Conservation (phyloP, 176 grass and related monocot species). For the Saccharum officinarum region DNA sequence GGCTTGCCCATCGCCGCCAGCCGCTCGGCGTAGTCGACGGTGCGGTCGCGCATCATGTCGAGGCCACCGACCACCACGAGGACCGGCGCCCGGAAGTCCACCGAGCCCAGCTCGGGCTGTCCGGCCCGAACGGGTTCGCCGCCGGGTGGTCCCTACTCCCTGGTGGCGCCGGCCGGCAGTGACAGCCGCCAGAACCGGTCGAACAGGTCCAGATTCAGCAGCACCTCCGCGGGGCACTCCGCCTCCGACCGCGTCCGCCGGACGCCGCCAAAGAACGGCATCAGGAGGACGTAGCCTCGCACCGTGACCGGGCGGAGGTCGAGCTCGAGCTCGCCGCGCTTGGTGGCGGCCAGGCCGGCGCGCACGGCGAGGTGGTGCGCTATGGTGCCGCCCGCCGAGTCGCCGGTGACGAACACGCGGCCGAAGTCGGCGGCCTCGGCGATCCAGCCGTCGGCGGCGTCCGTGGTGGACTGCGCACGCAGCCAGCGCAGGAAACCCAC, state of each 20-base stretch:
- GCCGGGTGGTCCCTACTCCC: slow-evolving; percentile 77
- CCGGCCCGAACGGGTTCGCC: slow-evolving; percentile 77
- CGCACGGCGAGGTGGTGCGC: slow-evolving; percentile 68
- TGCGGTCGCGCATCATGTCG: slow-evolving; percentile 82
- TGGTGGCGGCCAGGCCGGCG: not conserved
- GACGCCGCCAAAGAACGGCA: slow-evolving; percentile 82
- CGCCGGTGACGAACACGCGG: slow-evolving; percentile 61
- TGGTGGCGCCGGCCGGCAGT: slow-evolving; percentile 55
- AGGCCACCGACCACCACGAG: slow-evolving; percentile 61
- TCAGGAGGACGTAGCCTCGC: slow-evolving; percentile 60
- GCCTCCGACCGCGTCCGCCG: slow-evolving; percentile 58
- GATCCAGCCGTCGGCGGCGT: slow-evolving; percentile 34
- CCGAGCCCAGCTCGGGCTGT: slow-evolving; percentile 40
- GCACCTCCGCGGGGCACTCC: slow-evolving; percentile 47
- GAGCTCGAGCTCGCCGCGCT: not conserved
- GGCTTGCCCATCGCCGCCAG: slow-evolving; percentile 68
- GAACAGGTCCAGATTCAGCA: slow-evolving; percentile 62
- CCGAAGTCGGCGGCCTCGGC: slow-evolving; percentile 56
- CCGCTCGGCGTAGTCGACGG: slow-evolving; percentile 55
- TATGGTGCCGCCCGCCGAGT: slow-evolving; percentile 46
- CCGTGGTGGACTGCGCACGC: not conserved
- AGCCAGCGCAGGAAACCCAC: slow-evolving; percentile 44
- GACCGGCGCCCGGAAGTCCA: slow-evolving; percentile 40
- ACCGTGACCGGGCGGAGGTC: not conserved
- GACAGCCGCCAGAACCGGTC: slow-evolving; percentile 90